Conservation (phyloP, 2,329 filamentous ascomycete species). For the Cladosporium sp. region DNA sequence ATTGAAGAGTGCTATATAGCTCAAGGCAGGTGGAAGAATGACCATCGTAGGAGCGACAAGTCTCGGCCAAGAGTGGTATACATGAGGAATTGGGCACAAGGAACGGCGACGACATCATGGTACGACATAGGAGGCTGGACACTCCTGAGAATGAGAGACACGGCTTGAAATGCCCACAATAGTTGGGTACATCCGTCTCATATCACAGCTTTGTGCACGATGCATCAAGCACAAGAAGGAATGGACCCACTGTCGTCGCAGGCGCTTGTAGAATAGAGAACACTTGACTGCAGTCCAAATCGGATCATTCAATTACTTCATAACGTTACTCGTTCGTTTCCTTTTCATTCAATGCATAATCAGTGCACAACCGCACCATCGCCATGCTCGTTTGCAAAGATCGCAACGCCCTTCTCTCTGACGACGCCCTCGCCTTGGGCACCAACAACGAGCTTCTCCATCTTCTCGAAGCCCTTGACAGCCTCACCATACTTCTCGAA, state of each 20-base stretch:
- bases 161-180: neutral
- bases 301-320: neutral
- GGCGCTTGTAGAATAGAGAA: neutral
- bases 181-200: neutral
- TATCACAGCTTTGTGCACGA: neutral
- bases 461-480: slow-evolving; percentile 71
- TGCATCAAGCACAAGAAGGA: neutral
- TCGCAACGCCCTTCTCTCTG: slow-evolving; percentile 20
- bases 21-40: neutral
- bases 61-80: neutral
- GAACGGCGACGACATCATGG: neutral
- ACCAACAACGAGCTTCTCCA: slow-evolving; percentile 67
- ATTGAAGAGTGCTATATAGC: neutral
- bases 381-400: slow-evolving; percentile 17
- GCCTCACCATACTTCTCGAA: slow-evolving; percentile 79
- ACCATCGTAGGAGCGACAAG: neutral
- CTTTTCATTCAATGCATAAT: neutral
- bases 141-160: neutral
- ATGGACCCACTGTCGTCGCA: neutral
- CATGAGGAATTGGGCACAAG: neutral
- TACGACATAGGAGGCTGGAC: neutral
- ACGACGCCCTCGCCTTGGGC: slow-evolving; percentile 22
- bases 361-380: slow-evolving; percentile 1
- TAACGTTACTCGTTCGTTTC: neutral
- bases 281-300: neutral